phyloP scores from a whole-genome alignment of 805 yeast species.

The Candida silvicultrix region DNA sequence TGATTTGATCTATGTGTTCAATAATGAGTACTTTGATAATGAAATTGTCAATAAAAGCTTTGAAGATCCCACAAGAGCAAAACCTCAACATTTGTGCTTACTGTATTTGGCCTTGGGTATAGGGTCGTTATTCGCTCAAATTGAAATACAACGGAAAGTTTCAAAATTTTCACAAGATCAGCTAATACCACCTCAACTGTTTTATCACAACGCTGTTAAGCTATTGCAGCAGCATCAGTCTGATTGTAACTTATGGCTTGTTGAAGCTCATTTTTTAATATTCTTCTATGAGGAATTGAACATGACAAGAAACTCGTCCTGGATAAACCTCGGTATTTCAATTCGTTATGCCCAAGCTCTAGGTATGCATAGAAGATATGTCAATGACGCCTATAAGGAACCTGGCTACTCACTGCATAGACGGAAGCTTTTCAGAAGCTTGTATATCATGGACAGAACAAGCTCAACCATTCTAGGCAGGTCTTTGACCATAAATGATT shows the following conservation, averaged over 20 bases:
- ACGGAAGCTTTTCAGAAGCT: slow-evolving; percentile 28
- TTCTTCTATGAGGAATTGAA: slow-evolving; percentile 34
- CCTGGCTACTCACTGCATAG: slow-evolving; percentile 22
- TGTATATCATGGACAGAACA: slow-evolving; percentile 29
- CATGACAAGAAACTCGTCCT: slow-evolving; percentile 35
- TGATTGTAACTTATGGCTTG: slow-evolving; percentile 36
- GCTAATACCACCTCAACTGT: slow-evolving; percentile 25
- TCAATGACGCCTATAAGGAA: slow-evolving; percentile 32
- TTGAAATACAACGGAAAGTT: slow-evolving; percentile 19
- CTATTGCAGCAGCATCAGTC: slow-evolving; percentile 27
- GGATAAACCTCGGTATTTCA: slow-evolving; percentile 36
- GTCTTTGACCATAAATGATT: slow-evolving; percentile 28
- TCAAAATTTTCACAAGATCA: slow-evolving; percentile 18
- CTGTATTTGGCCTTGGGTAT: slow-evolving; percentile 34
- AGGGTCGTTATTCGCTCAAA: slow-evolving; percentile 32
- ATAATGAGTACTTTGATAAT: slow-evolving; percentile 26
- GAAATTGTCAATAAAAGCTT: slow-evolving; percentile 26
- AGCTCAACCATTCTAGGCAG: slow-evolving; percentile 31
- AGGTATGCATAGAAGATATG: slow-evolving; percentile 32
- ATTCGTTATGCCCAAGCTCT: slow-evolving; percentile 37
- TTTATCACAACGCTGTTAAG: slow-evolving; percentile 29
- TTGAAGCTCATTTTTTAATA: slow-evolving; percentile 32
- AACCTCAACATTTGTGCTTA: slow-evolving; percentile 25
- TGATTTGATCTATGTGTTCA: slow-evolving; percentile 32
- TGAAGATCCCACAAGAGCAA: slow-evolving; percentile 21